phyloP scores from a whole-genome alignment of 1,284 basidiomycete genomes.

The Microbotryum saponariae region DNA sequence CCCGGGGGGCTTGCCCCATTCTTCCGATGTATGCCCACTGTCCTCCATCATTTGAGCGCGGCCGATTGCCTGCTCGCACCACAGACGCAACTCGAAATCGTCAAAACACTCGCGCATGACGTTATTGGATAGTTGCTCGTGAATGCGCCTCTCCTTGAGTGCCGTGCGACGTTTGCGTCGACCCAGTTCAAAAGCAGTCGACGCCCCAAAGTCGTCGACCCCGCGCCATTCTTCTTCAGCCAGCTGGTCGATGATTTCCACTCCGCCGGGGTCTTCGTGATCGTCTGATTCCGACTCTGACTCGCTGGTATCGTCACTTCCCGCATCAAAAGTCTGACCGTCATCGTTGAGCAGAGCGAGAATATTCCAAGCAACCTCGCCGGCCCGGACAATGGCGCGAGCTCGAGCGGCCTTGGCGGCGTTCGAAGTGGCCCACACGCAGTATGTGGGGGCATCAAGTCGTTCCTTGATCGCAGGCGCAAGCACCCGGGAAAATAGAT shows the following conservation, averaged over 20 bases:
- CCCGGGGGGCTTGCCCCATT: slow-evolving; percentile 1
- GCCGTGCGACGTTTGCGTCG: no score
- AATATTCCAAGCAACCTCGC: slow-evolving; percentile 7
- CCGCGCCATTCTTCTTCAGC: slow-evolving; percentile 1
- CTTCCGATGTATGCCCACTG: background rate
- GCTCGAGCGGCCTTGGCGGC: slow-evolving; percentile 15
- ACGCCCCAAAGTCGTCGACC: background rate
- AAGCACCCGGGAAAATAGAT: slow-evolving; percentile 13
- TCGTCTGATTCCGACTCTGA: background rate
- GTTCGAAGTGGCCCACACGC: slow-evolving; percentile 13
- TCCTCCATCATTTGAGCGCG: slow-evolving; percentile 2
- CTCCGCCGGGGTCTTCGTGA: background rate
- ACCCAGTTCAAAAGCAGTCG: background rate
- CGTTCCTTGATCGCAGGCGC: slow-evolving; percentile 4
- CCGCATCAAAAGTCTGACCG: slow-evolving; percentile 11
- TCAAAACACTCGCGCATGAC: slow-evolving; percentile 9
- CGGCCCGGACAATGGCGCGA: slow-evolving; percentile 3
- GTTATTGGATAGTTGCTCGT: slow-evolving; percentile 5
- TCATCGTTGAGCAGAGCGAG: slow-evolving; percentile 20
- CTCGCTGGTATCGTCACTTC: background rate
- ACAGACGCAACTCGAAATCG: slow-evolving; percentile 15
- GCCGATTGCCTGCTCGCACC: slow-evolving; percentile 14
- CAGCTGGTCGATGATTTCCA: background rate
- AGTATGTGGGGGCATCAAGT: slow-evolving; percentile 8
- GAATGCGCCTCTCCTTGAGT: slow-evolving; percentile 3